Percentiles rank a stretch among this genome's conserved stretches.
These are phyloP conservation scores for Scedosporium minutisporum DNA, from an alignment of 2,329 filamentous ascomycete species.

Conservation along the genomic window DNA sequence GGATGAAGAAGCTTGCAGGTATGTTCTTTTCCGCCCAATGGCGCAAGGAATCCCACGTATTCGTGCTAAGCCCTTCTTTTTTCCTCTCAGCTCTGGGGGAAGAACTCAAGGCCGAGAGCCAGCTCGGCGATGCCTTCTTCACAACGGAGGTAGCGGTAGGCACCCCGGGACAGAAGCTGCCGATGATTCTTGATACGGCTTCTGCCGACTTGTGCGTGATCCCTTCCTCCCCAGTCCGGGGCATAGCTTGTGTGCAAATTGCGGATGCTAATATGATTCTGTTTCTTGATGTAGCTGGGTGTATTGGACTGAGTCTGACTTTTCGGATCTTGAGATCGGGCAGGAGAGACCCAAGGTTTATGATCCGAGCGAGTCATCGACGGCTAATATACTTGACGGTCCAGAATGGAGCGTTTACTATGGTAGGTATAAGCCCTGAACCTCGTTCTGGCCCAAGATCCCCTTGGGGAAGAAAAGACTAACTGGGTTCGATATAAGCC, in stretches of 20 bases:
- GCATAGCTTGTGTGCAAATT: background rate
- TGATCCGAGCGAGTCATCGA: slow-evolving; percentile 33
- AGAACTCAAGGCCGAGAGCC: slow-evolving; percentile 14
- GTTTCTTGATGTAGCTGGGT: background rate
- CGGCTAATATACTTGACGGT: slow-evolving; percentile 29
- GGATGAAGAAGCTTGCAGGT: background rate
- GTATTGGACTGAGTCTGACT: background rate
- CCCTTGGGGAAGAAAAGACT: background rate
- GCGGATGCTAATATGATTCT: background rate
- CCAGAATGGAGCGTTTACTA: slow-evolving; percentile 41
- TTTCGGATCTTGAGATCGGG: slow-evolving; percentile 30
- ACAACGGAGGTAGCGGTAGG: slow-evolving; percentile 35
- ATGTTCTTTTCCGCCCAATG: background rate
- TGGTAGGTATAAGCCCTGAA: slow-evolving; percentile 21
- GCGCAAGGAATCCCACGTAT: too few species aligned
- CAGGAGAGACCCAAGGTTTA: slow-evolving; percentile 29
- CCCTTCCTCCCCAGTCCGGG: background rate
- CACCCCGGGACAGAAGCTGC: slow-evolving; percentile 35
- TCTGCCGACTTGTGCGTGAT: slow-evolving; percentile 53
- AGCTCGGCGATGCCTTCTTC: slow-evolving; percentile 29
- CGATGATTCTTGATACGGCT: slow-evolving; percentile 43
- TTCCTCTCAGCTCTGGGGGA: slow-evolving; percentile 4
- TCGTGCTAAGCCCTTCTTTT: background rate
- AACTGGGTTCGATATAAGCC: slow-evolving; percentile 16
- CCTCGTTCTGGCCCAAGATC: background rate